Base-by-base conservation (phyloP, 2,329 filamentous ascomycete genomes). In the Cercospora beticola region DNA sequence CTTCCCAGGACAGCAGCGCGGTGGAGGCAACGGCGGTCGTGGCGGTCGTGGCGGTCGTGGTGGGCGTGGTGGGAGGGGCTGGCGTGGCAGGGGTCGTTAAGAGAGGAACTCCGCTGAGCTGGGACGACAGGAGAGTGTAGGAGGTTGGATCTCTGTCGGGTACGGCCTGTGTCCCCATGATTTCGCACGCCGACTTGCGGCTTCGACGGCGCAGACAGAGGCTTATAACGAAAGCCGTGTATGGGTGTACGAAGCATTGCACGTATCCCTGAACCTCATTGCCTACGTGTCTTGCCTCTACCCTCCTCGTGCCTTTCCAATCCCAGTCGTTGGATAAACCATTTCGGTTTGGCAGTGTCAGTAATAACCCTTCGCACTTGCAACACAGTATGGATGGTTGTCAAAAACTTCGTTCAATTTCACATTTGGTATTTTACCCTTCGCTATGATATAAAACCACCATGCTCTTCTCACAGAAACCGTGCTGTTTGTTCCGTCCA, bases 1-100 rank as follows among this genome's bases (percentile, higher is more conserved):
- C 68, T 72, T 72, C 59, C 69, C 72, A 18, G 57, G 62, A 7
- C 46, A 64, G 49, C 49, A 65, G 52, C 30, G 43, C 8, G 49
- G 62, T 12, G 43, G 57, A 21, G 43, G 46, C 16, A n/a, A 59
- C 18, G 36, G 60, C 16, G 40, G 58, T 3, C 43, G 58, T 5
- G 67, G 67, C 14, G 64, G 49, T 2, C 52, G 52, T 60, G 67
- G 67, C 5, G 64, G 49, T 3, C 43, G 58, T 5, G 67, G 67
- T 9, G 64, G 49, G 4, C 52, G 52, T 60, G 67, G 67, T 8
- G 64, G 49, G 1, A 60, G 62, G 26, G 60, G 64, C 30, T 60
- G 68, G 28, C 54, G 54, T n/a, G 54, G 54, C 4, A 57, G 54
- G 54, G 54, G 14, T 18, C 54, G 28, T 23, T 57, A 6, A 30